Percentiles rank a stretch among this genome's conserved stretches.
Conservation (phyloP, 352 stramenopile species). For the Pythium brachiatum region DNA sequence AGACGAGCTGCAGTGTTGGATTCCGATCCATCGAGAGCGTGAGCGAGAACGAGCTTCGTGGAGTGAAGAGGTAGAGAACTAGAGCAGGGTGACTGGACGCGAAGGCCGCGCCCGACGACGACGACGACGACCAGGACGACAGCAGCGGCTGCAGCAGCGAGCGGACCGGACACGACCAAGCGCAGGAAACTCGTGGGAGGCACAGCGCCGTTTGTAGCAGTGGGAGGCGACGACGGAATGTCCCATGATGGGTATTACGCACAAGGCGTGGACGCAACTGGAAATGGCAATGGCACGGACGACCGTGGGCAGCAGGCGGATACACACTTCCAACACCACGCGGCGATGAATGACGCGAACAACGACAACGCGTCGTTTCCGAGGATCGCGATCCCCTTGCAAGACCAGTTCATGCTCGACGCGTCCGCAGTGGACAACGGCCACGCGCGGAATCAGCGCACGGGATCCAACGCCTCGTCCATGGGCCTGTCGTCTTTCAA, state of each 20-base stretch:
- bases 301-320: slow-evolving; percentile 8
- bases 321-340: slow-evolving; percentile 23
- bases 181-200: slow-evolving; percentile 18
- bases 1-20: too few species aligned
- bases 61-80: not conserved
- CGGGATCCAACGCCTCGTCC: slow-evolving; percentile 13
- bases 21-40: too few species aligned
- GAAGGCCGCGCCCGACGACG: slow-evolving; percentile 4
- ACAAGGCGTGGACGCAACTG: slow-evolving; percentile 17
- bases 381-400: slow-evolving; percentile 30
- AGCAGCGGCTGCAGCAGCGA: slow-evolving; percentile 7
- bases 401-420: slow-evolving; percentile 42
- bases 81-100: slow-evolving; percentile 1
- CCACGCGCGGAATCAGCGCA: slow-evolving; percentile 26
- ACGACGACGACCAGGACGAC: slow-evolving; percentile 25
- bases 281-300: slow-evolving; percentile 3
- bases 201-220: slow-evolving; percentile 5
- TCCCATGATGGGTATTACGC: slow-evolving; percentile 31
- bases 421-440: slow-evolving; percentile 9
- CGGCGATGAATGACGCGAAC: slow-evolving; percentile 18
- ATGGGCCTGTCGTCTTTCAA: slow-evolving; percentile 26
- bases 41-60: not conserved
- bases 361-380: slow-evolving; percentile 22
- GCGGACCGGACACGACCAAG: slow-evolving; percentile 25
- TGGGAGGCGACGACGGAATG: slow-evolving; percentile 22